Base-by-base conservation (phyloP, 768 basidiomycete genomes). In the Lyophyllum semitale region DNA sequence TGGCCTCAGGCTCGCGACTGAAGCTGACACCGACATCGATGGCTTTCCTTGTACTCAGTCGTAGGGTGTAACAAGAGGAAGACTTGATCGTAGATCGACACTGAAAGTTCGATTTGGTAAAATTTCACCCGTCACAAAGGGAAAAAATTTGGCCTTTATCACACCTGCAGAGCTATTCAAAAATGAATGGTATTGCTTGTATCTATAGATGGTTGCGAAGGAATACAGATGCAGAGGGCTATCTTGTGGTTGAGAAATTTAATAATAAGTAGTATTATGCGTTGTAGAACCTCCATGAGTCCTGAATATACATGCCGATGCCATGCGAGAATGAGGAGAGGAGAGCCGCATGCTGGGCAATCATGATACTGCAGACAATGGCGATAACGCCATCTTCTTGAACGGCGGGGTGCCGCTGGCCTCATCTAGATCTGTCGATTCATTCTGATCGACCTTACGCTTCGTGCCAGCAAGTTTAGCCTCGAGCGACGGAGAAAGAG, bases 381-480 rank as follows among this genome's bases (percentile, higher is more conserved):
- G 59, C 47, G 75, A 71, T 59, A 89, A 66, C 23, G 86, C 84
- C 48, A 84, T 55, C 68, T 86, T 89, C 76, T 91, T 91, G 63
- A 77, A 65, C 3, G 87, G 87, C 45, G 89, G 89, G 37, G 82
- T 85, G 50, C 76, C 77, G 51, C 74, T 76, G 50, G 64, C 72
- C 63, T 78, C 77, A 62, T 65, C 67, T 61, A 68, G 59, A 60
- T 71, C 43, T 52, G 74, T 68, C 49, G 68, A 64, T 63, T 81
- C 76, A 66, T 77, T 76, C 56, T 77, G 75, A 51, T 81, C 84
- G 66, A 83, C 83, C 82, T 93, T 93, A 80, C 90, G 90, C 71
- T 93, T 93, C 55, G 77, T 77, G 58, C 88, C 84, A 59, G 72
- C 71, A 60, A 77, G 67, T 63, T 80, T 82, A 59, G 79, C 71